phyloP scores from a whole-genome alignment of 1,139 yeast species.

The Candida gigantensis region DNA sequence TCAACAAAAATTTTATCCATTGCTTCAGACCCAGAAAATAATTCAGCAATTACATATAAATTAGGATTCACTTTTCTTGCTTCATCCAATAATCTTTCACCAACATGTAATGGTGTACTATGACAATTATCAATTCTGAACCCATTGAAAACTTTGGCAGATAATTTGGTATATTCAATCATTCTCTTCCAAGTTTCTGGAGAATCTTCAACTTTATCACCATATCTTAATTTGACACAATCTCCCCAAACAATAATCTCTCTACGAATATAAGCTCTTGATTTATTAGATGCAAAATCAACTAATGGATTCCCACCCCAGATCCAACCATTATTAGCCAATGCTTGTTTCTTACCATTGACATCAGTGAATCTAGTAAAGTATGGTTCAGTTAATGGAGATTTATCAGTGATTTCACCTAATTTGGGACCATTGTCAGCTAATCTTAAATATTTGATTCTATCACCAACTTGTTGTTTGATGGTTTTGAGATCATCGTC shows the following conservation, averaged over 20 bases:
- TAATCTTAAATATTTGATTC: slow-evolving; percentile 74
- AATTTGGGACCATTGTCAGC: slow-evolving; percentile 79
- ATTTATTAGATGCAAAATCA: slow-evolving; percentile 81
- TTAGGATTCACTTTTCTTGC: slow-evolving; percentile 86
- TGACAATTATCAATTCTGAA: slow-evolving; percentile 95
- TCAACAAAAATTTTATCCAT: slow-evolving; percentile 91
- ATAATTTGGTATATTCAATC: slow-evolving; percentile 70
- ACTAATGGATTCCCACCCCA: slow-evolving; percentile 96
- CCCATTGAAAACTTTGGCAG: slow-evolving; percentile 83
- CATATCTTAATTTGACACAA: slow-evolving; percentile 91
- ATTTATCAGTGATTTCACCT: slow-evolving; percentile 56
- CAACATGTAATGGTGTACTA: slow-evolving; percentile 94
- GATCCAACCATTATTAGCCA: slow-evolving; percentile 98
- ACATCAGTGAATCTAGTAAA: slow-evolving; percentile 68
- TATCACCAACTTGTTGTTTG: slow-evolving; percentile 65
- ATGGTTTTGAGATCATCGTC: slow-evolving; percentile 72
- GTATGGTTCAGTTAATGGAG: slow-evolving; percentile 81
- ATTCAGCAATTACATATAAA: slow-evolving; percentile 89
- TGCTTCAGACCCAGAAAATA: slow-evolving; percentile 89
- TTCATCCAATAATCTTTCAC: slow-evolving; percentile 81
- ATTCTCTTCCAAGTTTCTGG: slow-evolving; percentile 89
- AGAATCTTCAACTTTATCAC: slow-evolving; percentile 72
- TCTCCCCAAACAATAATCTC: slow-evolving; percentile 98
- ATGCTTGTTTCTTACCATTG: slow-evolving; percentile 62
- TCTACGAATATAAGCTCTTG: slow-evolving; percentile 82